phyloP scores from a whole-genome alignment of 805 yeast species.

The Candida maltosa region DNA sequence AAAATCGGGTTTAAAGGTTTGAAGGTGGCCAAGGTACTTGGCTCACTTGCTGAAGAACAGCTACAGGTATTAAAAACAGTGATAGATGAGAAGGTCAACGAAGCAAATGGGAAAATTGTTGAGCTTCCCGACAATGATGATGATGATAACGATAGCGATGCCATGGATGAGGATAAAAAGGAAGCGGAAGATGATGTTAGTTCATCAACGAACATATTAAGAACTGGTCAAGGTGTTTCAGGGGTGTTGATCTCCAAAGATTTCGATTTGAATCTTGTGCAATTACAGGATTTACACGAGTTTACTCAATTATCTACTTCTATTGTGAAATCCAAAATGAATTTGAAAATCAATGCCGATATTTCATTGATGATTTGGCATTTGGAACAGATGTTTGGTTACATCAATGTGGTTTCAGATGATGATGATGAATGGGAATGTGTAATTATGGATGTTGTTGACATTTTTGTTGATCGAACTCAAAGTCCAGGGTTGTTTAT shows the following conservation, averaged over 20 bases:
- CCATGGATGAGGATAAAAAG: constrained; percentile 5
- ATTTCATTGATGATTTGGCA: constrained; percentile 84
- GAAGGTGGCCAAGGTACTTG: constrained; percentile 74
- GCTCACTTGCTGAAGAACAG: constrained; percentile 48
- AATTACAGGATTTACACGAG: constrained; percentile 84
- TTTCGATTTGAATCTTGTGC: constrained; percentile 79
- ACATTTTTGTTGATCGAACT: constrained; percentile 38
- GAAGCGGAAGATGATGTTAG: constrained; percentile 9
- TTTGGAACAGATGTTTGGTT: constrained; percentile 92
- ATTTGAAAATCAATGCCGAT: constrained; percentile 74
- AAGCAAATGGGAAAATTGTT: constrained; percentile 32
- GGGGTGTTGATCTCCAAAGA: constrained; percentile 92
- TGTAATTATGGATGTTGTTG: constrained; percentile 44
- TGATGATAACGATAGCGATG: constrained; percentile 13
- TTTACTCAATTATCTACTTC: constrained; percentile 85
- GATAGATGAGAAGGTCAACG: constrained; percentile 54
- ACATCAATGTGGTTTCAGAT: constrained; percentile 60
- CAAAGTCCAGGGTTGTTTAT: constrained; percentile 38
- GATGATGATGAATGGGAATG: constrained; percentile 45
- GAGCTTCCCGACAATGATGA: constrained; percentile 27
- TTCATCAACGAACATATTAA: constrained; percentile 6
- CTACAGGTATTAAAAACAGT: constrained; percentile 40
- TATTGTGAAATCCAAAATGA: constrained; percentile 76
- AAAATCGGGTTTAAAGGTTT: constrained; percentile 75
- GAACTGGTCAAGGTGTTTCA: constrained; percentile 44